Evolutionary conservation across 1,284 basidiomycete species (phyloP).

Genomic region (Cutaneotrichosporon arboriforme): DNA sequence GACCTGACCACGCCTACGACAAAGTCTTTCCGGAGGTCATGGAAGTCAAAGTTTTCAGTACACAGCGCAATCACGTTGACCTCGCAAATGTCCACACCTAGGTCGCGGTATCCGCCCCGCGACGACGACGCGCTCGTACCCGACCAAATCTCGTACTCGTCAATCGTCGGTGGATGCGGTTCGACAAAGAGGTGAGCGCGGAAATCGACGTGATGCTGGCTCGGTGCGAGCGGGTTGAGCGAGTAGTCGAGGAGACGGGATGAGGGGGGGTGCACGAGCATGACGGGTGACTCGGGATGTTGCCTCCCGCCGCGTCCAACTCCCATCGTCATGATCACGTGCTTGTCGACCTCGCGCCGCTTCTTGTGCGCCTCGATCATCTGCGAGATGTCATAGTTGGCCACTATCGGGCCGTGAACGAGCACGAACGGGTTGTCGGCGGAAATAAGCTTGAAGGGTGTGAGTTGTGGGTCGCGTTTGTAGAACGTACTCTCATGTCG

Average conservation of each 20-base stretch:
- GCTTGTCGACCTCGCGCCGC: conserved; percentile 77
- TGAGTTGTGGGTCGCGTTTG: background rate
- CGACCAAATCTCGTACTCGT: conserved; percentile 83
- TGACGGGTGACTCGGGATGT: conserved; percentile 47
- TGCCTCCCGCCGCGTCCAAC: conserved; percentile 52
- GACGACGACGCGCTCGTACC: conserved; percentile 39
- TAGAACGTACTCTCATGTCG: conserved; percentile 54
- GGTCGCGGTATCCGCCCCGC: conserved; percentile 41
- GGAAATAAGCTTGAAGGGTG: conserved; percentile 73
- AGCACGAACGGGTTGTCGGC: conserved; percentile 77
- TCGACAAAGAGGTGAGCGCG: conserved; percentile 49
- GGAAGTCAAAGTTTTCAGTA: conserved; percentile 98
- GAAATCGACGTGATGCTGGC: conserved; percentile 39
- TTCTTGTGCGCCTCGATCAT: conserved; percentile 86
- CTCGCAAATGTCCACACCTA: conserved; percentile 52
- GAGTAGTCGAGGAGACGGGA: conserved; percentile 42
- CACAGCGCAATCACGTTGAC: conserved; percentile 78
- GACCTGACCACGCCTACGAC: conserved; percentile 94
- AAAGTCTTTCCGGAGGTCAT: conserved; percentile 84
- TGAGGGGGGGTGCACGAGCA: conserved; percentile 46
- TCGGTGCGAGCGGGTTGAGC: conserved; percentile 42
- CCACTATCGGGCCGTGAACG: conserved; percentile 88
- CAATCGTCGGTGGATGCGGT: conserved; percentile 49
- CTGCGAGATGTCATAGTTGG: conserved; percentile 83
- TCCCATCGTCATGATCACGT: conserved; percentile 94